Conservation (phyloP, 352 stramenopile genomes). For the Pythium scleroteichum region DNA sequence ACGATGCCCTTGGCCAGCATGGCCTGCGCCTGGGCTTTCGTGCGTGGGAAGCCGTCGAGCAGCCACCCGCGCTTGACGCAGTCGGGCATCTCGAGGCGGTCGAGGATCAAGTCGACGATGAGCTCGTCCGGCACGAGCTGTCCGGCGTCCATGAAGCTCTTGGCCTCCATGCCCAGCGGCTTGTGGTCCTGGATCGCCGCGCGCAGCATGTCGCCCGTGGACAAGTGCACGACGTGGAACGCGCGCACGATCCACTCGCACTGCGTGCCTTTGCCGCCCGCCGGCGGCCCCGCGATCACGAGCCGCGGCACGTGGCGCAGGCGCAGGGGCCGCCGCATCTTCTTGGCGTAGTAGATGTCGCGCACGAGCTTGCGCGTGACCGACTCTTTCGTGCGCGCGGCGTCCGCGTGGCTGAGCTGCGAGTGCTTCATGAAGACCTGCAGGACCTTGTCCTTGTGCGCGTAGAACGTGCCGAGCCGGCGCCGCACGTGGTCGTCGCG, state of each 20-base stretch:
- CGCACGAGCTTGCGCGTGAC: constrained; percentile 45
- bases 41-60: constrained; percentile 95
- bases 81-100: constrained; percentile 72
- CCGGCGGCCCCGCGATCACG: constrained; percentile 92
- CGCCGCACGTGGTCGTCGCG: constrained; percentile 79
- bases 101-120: constrained; percentile 93
- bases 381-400: constrained; percentile 41
- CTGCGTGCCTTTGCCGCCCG: constrained; percentile 95
- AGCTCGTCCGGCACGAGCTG: constrained; percentile 94
- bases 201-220: constrained; percentile 94
- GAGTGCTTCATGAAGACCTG: constrained; percentile 76
- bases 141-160: constrained; percentile 92
- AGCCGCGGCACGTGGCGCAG: constrained; percentile 60
- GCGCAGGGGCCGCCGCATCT: constrained; percentile 41
- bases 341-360: constrained; percentile 53
- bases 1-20: constrained; percentile 67
- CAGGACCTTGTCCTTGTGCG: constrained; percentile 76
- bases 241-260: constrained; percentile 91
- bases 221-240: constrained; percentile 94
- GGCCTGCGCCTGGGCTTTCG: constrained; percentile 74
- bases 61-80: constrained; percentile 83
- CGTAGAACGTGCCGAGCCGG: constrained; percentile 76
- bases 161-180: constrained; percentile 73
- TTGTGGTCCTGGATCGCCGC: constrained; percentile 75
- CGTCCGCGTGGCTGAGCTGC: constrained; percentile 70